These are phyloP conservation scores for Monilinia laxa DNA, from an alignment of 2,329 filamentous ascomycete species.

Conservation along the genomic window DNA sequence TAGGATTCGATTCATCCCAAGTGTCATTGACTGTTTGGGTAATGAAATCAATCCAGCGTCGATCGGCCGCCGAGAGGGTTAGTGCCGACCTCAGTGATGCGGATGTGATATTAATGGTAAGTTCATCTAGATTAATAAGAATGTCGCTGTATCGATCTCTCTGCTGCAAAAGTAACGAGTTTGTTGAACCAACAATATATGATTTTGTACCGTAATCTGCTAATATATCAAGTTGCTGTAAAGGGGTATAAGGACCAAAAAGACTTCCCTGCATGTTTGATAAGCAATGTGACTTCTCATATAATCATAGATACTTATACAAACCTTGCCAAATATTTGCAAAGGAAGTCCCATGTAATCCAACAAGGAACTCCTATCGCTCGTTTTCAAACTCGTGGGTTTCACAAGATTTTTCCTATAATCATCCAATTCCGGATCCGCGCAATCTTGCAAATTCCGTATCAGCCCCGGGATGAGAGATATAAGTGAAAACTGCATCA, in stretches of 20 bases:
- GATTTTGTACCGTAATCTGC: conserved; percentile 94
- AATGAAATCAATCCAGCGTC: conserved; percentile 94
- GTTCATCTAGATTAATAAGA: conserved; percentile 91
- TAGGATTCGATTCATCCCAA: conserved; percentile 90
- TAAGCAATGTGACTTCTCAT: not conserved
- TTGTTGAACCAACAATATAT: conserved; percentile 95
- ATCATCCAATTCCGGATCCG: conserved; percentile 85
- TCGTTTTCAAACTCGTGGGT: conserved; percentile 84
- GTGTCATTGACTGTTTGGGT: conserved; percentile 93
- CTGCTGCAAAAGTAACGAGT: conserved; percentile 89
- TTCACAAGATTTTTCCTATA: conserved; percentile 74
- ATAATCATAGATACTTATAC: too few species aligned
- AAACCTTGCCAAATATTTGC: conserved; percentile 88
- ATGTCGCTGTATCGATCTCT: conserved; percentile 96
- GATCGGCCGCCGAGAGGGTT: conserved; percentile 77
- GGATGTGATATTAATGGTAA: conserved; percentile 80
- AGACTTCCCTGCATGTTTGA: conserved; percentile 67
- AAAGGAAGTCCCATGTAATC: conserved; percentile 93
- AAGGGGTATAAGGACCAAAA: conserved; percentile 92
- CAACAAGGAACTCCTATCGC: conserved; percentile 84
- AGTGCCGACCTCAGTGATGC: conserved; percentile 74
- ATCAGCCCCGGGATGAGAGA: conserved; percentile 93
- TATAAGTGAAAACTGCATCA: conserved; percentile 97
- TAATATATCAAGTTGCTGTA: conserved; percentile 92
- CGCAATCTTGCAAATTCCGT: conserved; percentile 88